phyloP scores from a whole-genome alignment of 1,139 yeast genomes.

The Saccharomycopsis hybrid region DNA sequence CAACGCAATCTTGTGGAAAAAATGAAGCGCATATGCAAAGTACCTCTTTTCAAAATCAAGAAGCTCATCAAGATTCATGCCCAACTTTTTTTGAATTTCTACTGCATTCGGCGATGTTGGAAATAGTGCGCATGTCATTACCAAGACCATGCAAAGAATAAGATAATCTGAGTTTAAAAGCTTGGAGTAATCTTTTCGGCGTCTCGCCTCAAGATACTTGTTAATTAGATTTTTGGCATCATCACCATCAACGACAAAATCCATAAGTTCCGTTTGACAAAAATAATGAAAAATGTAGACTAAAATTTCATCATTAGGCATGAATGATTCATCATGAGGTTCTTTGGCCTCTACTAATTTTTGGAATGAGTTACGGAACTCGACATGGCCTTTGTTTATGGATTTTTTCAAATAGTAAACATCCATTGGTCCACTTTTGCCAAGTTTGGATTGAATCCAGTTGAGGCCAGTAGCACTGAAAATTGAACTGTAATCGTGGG shows the following conservation, averaged over 20 bases:
- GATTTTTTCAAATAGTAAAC: neutral
- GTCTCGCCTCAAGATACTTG: neutral
- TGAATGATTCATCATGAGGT: too few species aligned
- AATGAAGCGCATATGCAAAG: neutral
- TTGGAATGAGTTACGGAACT: neutral
- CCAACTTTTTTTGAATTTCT: too few species aligned
- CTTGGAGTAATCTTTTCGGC: neutral
- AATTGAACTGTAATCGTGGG: slow-evolving; percentile 1
- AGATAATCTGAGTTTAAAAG: neutral
- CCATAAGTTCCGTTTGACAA: too few species aligned
- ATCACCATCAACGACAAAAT: too few species aligned
- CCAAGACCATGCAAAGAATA: neutral
- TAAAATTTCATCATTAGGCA: too few species aligned
- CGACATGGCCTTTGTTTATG: neutral
- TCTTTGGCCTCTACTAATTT: neutral
- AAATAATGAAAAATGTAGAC: too few species aligned
- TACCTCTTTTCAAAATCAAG: neutral
- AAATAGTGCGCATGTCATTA: too few species aligned
- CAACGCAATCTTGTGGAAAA: neutral
- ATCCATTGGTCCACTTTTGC: neutral
- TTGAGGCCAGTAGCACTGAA: slow-evolving; percentile 4
- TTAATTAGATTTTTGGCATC: too few species aligned
- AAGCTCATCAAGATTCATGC: neutral
- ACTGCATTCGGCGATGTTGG: too few species aligned
- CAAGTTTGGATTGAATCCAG: neutral